phyloP scores from a whole-genome alignment of 73 alveolate genomes.

The Paramecium sonneborni region DNA sequence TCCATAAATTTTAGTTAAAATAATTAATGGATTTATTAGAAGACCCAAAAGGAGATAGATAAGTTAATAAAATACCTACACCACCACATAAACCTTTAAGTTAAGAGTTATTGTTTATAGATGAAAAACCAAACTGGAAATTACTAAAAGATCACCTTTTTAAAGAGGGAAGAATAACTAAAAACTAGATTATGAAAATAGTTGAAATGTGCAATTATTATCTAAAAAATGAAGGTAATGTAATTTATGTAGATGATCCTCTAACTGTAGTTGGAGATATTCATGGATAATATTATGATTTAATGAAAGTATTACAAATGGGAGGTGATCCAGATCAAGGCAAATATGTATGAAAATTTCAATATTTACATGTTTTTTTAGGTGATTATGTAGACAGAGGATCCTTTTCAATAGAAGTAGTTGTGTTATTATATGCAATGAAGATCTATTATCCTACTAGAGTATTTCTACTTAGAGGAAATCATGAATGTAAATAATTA shows the following conservation, averaged over 20 bases:
- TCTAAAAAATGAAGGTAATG: constrained; percentile 74
- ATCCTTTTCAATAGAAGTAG: constrained; percentile 77
- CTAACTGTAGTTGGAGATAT: constrained; percentile 88
- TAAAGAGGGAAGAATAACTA: constrained; percentile 76
- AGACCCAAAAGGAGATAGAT: constrained; percentile 62
- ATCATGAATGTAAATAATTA: constrained; percentile 90
- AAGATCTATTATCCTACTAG: constrained; percentile 79
- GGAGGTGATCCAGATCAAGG: constrained; percentile 77
- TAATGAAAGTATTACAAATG: constrained; percentile 71
- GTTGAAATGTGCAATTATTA: not conserved
- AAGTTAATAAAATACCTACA: constrained; percentile 40
- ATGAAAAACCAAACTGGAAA: constrained; percentile 76
- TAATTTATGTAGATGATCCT: constrained; percentile 82
- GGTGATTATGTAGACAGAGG: constrained; percentile 94
- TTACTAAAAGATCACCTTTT: constrained; percentile 70
- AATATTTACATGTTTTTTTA: constrained; percentile 61
- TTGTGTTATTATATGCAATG: constrained; percentile 72
- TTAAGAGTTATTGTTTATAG: constrained; percentile 42
- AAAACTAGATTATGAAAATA: constrained; percentile 60
- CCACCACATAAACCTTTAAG: constrained; percentile 67
- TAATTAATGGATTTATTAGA: constrained; percentile 46
- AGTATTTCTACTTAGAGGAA: constrained; percentile 85
- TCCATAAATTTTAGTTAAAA: constrained; percentile 5
- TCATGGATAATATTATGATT: constrained; percentile 87
- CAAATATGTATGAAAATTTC: constrained; percentile 58